Conservation (phyloP, 179 eudicot species). For the Pouteria campechiana region DNA sequence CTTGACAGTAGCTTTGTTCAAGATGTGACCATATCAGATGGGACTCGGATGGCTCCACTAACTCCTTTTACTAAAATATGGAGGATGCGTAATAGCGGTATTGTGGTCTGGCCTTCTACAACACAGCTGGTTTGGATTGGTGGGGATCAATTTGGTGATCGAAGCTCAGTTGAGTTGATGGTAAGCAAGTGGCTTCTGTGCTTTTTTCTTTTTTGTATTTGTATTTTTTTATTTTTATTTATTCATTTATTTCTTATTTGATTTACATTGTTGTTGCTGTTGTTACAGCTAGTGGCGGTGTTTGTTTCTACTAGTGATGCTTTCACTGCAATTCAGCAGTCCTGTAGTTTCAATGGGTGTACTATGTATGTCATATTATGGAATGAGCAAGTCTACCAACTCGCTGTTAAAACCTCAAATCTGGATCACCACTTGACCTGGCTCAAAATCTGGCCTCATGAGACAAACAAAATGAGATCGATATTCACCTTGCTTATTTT, state of each 20-base stretch:
- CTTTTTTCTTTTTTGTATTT: background rate
- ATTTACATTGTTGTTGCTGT: too few relatives aligned
- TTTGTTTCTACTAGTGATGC: background rate
- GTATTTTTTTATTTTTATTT: background rate
- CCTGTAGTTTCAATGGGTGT: too few relatives aligned
- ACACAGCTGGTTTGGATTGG: conserved; percentile 69
- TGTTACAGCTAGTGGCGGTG: background rate
- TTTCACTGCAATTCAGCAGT: too few relatives aligned
- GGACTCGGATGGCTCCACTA: conserved; percentile 71
- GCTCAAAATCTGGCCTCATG: too few relatives aligned
- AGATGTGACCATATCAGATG: conserved; percentile 70
- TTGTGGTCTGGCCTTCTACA: conserved; percentile 45
- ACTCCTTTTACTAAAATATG: conserved; percentile 86
- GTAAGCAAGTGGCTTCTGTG: conserved; percentile 10
- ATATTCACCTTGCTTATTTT: too few relatives aligned
- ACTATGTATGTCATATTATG: too few relatives aligned
- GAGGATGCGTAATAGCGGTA: conserved; percentile 79
- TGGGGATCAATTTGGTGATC: conserved; percentile 47
- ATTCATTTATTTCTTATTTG: background rate
- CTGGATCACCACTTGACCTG: too few relatives aligned
- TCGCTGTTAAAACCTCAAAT: too few relatives aligned
- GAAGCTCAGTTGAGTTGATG: conserved; percentile 36
- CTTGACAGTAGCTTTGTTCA: conserved; percentile 60
- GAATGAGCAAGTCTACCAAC: too few relatives aligned
- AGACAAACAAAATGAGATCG: too few relatives aligned